A percentile compares a stretch with the other conserved stretches of the same genome.
Evolutionary conservation across 306 rosid genomes (phyloP).

Genomic region (Sesbania bispinosa): DNA sequence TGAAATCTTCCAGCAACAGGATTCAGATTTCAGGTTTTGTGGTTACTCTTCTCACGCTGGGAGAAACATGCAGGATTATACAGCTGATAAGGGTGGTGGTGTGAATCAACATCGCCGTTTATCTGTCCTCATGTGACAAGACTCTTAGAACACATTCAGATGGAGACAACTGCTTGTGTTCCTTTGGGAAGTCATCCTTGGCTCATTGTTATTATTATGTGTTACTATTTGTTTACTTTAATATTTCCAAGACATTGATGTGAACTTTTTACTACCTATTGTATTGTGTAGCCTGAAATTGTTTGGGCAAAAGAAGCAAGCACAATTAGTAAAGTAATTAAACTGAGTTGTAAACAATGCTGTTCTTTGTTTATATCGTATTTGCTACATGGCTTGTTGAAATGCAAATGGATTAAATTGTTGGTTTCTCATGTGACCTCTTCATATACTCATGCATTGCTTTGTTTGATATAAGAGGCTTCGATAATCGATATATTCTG

Average conservation of each 20-base stretch:
- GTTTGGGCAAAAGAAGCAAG: slow-evolving; percentile 7
- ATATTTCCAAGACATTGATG: slow-evolving; percentile 9
- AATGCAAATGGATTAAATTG: neutral
- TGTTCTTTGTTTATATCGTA: slow-evolving; percentile 4
- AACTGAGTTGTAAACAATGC: slow-evolving; percentile 16
- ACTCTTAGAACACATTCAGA: slow-evolving; percentile 28
- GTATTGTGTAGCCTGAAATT: neutral
- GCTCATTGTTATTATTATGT: slow-evolving; percentile 37
- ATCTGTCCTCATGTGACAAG: slow-evolving; percentile 38
- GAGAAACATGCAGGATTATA: slow-evolving; percentile 27
- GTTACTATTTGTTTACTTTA: slow-evolving; percentile 9
- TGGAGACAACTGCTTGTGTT: slow-evolving; percentile 19
- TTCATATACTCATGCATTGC: no score
- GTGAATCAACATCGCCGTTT: slow-evolving; percentile 38
- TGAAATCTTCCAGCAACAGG: slow-evolving; percentile 31
- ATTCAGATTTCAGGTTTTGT: slow-evolving; percentile 44
- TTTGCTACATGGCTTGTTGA: neutral
- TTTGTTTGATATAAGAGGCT: neutral
- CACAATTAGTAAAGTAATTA: neutral
- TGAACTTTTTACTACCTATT: slow-evolving; percentile 4
- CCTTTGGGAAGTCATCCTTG: slow-evolving; percentile 80
- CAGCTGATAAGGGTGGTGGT: slow-evolving; percentile 30
- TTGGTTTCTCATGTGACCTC: neutral
- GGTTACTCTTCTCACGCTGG: slow-evolving; percentile 45
- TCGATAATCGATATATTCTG: neutral